phyloP scores from a whole-genome alignment of 2,329 filamentous ascomycete species.

The Aureobasidium lini region DNA sequence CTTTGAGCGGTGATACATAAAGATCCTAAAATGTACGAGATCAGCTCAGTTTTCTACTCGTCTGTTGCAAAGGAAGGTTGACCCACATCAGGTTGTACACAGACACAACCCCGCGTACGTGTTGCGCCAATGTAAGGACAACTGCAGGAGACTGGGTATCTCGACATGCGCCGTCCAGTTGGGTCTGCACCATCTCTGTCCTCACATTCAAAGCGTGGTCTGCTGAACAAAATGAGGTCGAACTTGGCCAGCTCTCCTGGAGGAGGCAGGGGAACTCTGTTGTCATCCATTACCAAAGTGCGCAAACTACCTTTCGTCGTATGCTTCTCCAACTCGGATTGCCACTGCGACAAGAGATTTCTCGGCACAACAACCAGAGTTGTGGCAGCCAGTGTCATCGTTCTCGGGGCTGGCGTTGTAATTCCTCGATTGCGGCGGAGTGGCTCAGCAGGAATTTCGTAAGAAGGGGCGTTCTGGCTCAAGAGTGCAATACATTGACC shows the following conservation, averaged over 20 bases:
- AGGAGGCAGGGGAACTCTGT: slow-evolving; percentile 48
- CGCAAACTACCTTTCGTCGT: slow-evolving; percentile 49
- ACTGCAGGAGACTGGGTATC: slow-evolving; percentile 25
- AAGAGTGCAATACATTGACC: slow-evolving; percentile 49
- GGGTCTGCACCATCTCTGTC: slow-evolving; percentile 45
- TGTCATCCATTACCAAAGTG: slow-evolving; percentile 54
- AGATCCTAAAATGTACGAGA: slow-evolving; percentile 20
- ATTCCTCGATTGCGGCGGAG: slow-evolving; percentile 37
- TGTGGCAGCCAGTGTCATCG: slow-evolving; percentile 57
- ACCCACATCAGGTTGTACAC: slow-evolving; percentile 27
- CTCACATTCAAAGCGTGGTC: slow-evolving; percentile 63
- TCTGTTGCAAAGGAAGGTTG: neutral
- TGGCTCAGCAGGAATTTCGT: slow-evolving; percentile 35
- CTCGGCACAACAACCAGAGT: slow-evolving; percentile 75
- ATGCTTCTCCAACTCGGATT: slow-evolving; percentile 71
- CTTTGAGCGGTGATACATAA: slow-evolving; percentile 56
- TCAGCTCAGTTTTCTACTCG: neutral
- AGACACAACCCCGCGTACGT: slow-evolving; percentile 38
- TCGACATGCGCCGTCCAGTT: slow-evolving; percentile 32
- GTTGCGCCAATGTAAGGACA: slow-evolving; percentile 39
- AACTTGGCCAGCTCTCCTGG: slow-evolving; percentile 53
- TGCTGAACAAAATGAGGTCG: slow-evolving; percentile 74
- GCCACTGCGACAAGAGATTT: slow-evolving; percentile 81
- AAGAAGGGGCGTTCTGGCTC: slow-evolving; percentile 22
- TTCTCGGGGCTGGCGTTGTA: slow-evolving; percentile 33